Conservation (phyloP, 208 protist genomes). For the Leishmania aethiopica region DNA sequence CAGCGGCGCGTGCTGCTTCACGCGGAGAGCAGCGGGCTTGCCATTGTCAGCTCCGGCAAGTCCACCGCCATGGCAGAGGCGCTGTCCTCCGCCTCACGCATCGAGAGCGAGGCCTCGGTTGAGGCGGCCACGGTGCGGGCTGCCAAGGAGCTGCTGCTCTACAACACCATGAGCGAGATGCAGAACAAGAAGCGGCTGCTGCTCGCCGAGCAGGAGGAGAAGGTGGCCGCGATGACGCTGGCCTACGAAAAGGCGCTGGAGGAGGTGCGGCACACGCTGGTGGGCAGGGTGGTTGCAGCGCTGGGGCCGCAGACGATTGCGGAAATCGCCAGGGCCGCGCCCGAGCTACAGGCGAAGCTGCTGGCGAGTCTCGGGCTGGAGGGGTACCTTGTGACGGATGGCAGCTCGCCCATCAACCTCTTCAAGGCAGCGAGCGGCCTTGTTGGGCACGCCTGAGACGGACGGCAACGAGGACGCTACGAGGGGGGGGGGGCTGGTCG, state of each 20-base stretch:
- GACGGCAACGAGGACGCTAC: too few species aligned
- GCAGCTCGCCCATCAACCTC: constrained; percentile 91
- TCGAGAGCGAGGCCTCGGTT: constrained; percentile 89
- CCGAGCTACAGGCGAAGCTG: constrained; percentile 81
- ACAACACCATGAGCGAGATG: constrained; percentile 47
- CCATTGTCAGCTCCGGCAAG: constrained; percentile 90
- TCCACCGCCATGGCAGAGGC: constrained; percentile 92
- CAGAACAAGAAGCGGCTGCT: constrained; percentile 47
- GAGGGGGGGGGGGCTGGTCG: too few species aligned
- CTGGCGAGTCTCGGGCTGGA: constrained; percentile 79
- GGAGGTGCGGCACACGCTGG: constrained; percentile 49
- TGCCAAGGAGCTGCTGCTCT: constrained; percentile 65
- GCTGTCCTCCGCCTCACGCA: constrained; percentile 78
- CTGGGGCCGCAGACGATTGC: constrained; percentile 77
- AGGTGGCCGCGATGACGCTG: constrained; percentile 33
- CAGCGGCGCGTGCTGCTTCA: constrained; percentile 83
- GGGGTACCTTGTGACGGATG: constrained; percentile 93
- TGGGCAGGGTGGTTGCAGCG: constrained; percentile 53
- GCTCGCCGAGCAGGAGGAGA: constrained; percentile 47
- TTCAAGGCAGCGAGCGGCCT: constrained; percentile 87
- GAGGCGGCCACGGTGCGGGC: constrained; percentile 77
- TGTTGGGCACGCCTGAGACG: constrained; percentile 9
- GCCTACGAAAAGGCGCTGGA: constrained; percentile 39
- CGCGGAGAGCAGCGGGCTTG: constrained; percentile 82
- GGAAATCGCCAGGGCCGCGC: constrained; percentile 83